Evolutionary conservation across 179 eudicot species (phyloP).

Genomic region (Dionaea muscipula): DNA sequence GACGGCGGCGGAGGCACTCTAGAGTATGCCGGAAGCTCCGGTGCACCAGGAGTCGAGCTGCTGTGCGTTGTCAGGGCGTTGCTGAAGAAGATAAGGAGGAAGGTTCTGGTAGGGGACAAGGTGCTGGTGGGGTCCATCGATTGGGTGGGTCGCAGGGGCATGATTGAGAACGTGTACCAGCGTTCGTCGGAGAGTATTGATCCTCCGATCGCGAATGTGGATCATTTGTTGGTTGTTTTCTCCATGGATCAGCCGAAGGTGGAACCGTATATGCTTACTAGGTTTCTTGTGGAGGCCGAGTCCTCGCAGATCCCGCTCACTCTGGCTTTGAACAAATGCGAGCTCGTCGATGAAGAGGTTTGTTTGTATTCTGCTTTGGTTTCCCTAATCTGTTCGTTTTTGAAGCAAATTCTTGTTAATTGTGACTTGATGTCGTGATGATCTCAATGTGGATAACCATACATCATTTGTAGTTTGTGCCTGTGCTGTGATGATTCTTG

Average conservation of each 20-base stretch:
- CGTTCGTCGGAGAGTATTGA: constrained; percentile 49
- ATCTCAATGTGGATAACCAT: too few relatives aligned
- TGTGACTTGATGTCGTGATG: too few relatives aligned
- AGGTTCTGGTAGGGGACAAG: constrained; percentile 81
- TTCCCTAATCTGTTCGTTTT: too few relatives aligned
- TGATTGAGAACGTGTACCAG: constrained; percentile 78
- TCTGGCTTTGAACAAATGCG: constrained; percentile 73
- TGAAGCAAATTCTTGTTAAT: too few relatives aligned
- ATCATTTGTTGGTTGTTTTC: constrained; percentile 66
- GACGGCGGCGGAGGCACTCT: not conserved
- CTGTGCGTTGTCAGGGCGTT: constrained; percentile 76
- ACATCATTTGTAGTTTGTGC: too few relatives aligned
- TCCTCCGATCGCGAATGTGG: constrained; percentile 93
- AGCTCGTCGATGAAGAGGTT: constrained; percentile 64
- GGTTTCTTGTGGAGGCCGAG: constrained; percentile 88
- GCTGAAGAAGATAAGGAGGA: constrained; percentile 86
- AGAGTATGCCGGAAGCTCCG: too few relatives aligned
- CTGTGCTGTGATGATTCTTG: too few relatives aligned
- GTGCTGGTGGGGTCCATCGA: constrained; percentile 80
- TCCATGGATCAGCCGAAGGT: constrained; percentile 72
- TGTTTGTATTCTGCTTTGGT: constrained; percentile 5
- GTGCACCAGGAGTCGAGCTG: constrained; percentile 34
- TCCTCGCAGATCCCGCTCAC: constrained; percentile 60
- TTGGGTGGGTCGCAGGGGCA: constrained; percentile 74
- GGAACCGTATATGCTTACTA: constrained; percentile 55